These are phyloP conservation scores for Ogataea corticis DNA, from an alignment of 805 yeast species.

Conservation along the genomic window DNA sequence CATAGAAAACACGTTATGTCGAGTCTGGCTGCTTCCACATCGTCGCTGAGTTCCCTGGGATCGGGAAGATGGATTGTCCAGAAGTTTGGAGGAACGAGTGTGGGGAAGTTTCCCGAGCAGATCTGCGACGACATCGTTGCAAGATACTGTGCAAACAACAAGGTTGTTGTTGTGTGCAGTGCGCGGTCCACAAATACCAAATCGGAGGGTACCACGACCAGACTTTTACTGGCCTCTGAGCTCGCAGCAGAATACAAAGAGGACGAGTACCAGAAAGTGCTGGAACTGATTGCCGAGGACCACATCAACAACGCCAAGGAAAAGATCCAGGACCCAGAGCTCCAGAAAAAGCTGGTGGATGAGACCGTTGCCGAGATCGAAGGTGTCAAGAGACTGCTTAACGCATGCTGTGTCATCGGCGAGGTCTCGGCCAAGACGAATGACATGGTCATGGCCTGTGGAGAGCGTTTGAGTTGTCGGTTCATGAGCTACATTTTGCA, in stretches of 20 bases:
- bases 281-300: conserved; percentile 72
- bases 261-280: conserved; percentile 48
- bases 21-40: conserved; percentile 24
- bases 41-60: conserved; percentile 22
- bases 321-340: conserved; percentile 44
- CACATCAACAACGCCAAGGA: conserved; percentile 72
- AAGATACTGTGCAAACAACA: conserved; percentile 54
- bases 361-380: conserved; percentile 68
- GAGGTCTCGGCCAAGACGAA: conserved; percentile 87
- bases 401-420: conserved; percentile 89
- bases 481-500: conserved; percentile 85
- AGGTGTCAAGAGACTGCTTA: conserved; percentile 65
- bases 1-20: conserved; percentile 15
- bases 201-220: conserved; percentile 92
- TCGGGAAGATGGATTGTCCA: conserved; percentile 71
- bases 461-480: conserved; percentile 89
- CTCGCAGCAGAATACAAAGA: conserved; percentile 62
- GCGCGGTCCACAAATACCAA: conserved; percentile 92
- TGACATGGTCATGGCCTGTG: conserved; percentile 88
- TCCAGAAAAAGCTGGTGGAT: conserved; percentile 54
- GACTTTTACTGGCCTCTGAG: conserved; percentile 84
- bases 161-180: conserved; percentile 93
- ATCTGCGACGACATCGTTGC: conserved; percentile 85
- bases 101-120: conserved; percentile 87
- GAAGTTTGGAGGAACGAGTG: conserved; percentile 96